Base-by-base conservation (phyloP, 78 protist genomes). In the Planoprotostelium fungivorum region DNA sequence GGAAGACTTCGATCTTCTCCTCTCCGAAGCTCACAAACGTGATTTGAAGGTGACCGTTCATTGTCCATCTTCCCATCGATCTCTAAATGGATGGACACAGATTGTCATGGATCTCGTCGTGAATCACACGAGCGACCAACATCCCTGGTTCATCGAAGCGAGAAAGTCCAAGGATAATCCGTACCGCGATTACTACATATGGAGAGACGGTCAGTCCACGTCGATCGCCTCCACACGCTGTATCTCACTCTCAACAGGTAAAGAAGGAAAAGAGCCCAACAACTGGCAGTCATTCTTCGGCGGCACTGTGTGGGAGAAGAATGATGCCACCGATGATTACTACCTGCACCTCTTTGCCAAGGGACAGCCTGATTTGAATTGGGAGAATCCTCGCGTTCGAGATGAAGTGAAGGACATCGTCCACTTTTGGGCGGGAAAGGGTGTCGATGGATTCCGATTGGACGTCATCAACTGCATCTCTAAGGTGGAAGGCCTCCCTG, bases 351-450 rank as follows among this genome's bases (percentile, higher is more conserved):
- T 95, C 88, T 96, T 96, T 89, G 91, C 88, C 63, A 89, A 88
- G 84, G 89, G 85, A 85, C 97, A 96, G 89, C 97, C 97, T 31
- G 96, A 96, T 89, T 84, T 96, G 38, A 96, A 96, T 89, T 94
- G 87, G 88, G 94, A 92, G 85, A 91, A 94, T 89, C 95, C 16
- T 51, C 16, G 16, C 31, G 73, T 51, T 5, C 73, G 73, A 16
- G 73, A 51, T 51, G 73, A 51, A 16, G 73, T 51, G 73, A 51
- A 51, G 73, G 73, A 51, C 5, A 16, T 51, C 31, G 16, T 51
- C 73, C 73, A 51, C 16, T 51, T 51, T 51, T 51, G 73, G 73
- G 73, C 73, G 31, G 73, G 16, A 51, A 51, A 51, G 16, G 73
- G 73, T 51, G 73, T 51, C 31, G 73, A 51, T 16, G 73, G 73